Conservation (phyloP, 352 stramenopile genomes). For the Phytophthora capsici region DNA sequence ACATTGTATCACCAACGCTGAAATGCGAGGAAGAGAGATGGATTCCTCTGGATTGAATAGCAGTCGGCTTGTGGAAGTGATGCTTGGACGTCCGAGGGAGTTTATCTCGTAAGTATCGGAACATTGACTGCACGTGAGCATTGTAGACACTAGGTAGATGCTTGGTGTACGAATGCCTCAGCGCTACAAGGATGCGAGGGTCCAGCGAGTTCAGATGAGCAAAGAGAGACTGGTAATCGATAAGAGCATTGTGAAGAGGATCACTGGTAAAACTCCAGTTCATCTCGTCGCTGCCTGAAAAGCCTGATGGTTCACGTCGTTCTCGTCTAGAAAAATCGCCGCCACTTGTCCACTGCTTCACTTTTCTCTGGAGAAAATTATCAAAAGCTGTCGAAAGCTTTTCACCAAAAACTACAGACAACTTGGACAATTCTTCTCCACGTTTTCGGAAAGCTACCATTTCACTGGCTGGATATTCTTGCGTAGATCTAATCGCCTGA, state of each 20-base stretch:
- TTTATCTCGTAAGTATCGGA: constrained; percentile 68
- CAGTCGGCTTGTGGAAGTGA: constrained; percentile 64
- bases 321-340: constrained; percentile 28
- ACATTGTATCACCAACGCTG: constrained; percentile 56
- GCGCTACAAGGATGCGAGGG: constrained; percentile 26
- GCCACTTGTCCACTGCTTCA: constrained; percentile 35
- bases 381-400: constrained; percentile 66
- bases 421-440: constrained; percentile 57
- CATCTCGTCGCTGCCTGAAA: constrained; percentile 47
- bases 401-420: constrained; percentile 55
- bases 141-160: constrained; percentile 59
- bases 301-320: constrained; percentile 27
- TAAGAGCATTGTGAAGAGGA: constrained; percentile 51
- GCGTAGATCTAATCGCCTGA: constrained; percentile 63
- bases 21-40: constrained; percentile 62
- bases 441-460: constrained; percentile 66
- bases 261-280: constrained; percentile 76
- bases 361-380: constrained; percentile 54
- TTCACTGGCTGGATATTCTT: constrained; percentile 62
- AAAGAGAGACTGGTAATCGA: constrained; percentile 57
- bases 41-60: constrained; percentile 70
- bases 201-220: constrained; percentile 53
- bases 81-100: constrained; percentile 53
- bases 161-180: constrained; percentile 65
- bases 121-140: constrained; percentile 61